Evolutionary conservation across 192 early-diverging fungal species (phyloP).

Genomic region (Jimgerdemannia lactiflua): DNA sequence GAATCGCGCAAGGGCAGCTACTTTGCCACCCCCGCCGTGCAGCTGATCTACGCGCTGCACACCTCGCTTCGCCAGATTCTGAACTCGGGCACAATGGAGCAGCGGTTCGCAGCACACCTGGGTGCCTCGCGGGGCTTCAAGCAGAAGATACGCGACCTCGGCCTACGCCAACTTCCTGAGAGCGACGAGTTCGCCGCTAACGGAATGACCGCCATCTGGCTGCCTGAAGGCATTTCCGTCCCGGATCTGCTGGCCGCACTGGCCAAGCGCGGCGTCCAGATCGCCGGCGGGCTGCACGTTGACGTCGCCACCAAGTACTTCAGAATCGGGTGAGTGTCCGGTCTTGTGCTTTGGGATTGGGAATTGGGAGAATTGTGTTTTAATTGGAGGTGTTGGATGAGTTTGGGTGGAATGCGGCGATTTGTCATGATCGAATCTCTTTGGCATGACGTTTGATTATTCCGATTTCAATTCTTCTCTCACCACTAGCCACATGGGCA

Average conservation of each 20-base stretch:
- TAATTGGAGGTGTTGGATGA: background rate
- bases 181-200: slow-evolving; percentile 58
- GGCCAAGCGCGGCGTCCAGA: slow-evolving; percentile 75
- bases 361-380: background rate
- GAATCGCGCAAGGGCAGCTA: slow-evolving; percentile 90
- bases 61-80: slow-evolving; percentile 79
- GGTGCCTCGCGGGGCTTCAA: slow-evolving; percentile 75
- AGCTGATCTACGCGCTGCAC: slow-evolving; percentile 87
- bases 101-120: slow-evolving; percentile 75
- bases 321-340: slow-evolving; percentile 65
- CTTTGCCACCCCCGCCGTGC: slow-evolving; percentile 97
- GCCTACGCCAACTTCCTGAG: slow-evolving; percentile 72
- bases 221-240: slow-evolving; percentile 74
- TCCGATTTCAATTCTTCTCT: background rate
- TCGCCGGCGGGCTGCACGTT: slow-evolving; percentile 90
- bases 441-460: background rate
- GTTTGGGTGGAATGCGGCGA: background rate
- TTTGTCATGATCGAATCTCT: background rate
- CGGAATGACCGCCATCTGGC: slow-evolving; percentile 85
- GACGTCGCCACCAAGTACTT: slow-evolving; percentile 88
- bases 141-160: slow-evolving; percentile 61
- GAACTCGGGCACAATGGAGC: slow-evolving; percentile 62
- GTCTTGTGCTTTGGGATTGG: background rate
- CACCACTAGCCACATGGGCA: slow-evolving; percentile 68
- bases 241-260: slow-evolving; percentile 78